Evolutionary conservation across 139 green algal species (phyloP), one percentile per base, ranked within the genome.

Genomic region (Tetradesmus lagerheimii): DNA sequence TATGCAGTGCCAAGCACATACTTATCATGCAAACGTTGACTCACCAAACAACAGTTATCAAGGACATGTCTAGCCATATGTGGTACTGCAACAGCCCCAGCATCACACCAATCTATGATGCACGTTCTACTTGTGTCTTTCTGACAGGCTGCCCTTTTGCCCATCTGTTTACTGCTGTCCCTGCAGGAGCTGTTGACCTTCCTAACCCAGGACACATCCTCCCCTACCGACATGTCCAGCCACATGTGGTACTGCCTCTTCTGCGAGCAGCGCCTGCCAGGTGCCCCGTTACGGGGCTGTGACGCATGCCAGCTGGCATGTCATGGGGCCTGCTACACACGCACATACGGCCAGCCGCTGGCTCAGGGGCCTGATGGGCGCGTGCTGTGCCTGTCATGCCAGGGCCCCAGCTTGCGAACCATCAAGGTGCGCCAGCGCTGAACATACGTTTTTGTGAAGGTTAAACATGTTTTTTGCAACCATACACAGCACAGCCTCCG

Each of bases 171-270:
- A 45, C 41, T 64, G 0, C n/a, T 71, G 25, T 47, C 4, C 29
- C 31, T 66, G 39, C 83, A 88, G 83, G 83, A 88, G 83, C 64
- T 88, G 23, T 39, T 88, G 27, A 88, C 38, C 38, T 88, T 71
- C 20, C 20, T 71, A 2, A 31, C 57, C 57, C 57, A 71, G 8
- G 57, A 71, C 57, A 71, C 57, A 20, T 27, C 12, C 57, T 31
- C 20, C n/a, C 1, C 57, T 6, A 71, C 57, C 23, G 57, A 71
- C 57, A n/a, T 71, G 57, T 71, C 57, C 57, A 71, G 57, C 41
- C 83, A 88, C 83, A 80, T 88, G 83, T 88, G 83, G 83, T 88
- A 88, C 83, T 88, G 83, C 83, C 83, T 88, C 27, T 80, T 88
- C 38, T 88, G 83, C 71, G 83, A 88, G 64, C 29, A 88, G 50